Base-by-base conservation (phyloP, 495 filamentous ascomycete genomes). In the Penicillium samsonianum region DNA sequence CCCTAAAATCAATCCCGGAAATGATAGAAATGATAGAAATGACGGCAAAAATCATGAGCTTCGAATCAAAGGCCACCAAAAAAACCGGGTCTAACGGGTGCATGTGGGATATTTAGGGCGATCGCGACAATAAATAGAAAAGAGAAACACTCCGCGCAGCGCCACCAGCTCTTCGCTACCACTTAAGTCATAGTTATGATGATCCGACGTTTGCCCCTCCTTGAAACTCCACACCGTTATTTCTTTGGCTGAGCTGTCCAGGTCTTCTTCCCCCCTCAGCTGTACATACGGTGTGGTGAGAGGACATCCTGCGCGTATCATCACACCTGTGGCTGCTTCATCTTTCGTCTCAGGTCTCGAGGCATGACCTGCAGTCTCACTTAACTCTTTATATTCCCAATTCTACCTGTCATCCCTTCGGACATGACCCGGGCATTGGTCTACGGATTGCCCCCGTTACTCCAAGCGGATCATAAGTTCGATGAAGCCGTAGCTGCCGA, bases 141-240 rank as follows among this genome's bases (percentile, higher is more conserved):
- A 55, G 45, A 42, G 33, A 51, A 35, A 40, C n/a, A 26, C 28
- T 57, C 42, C 55, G 38, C 30, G 37, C 53, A 45, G 17, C 48
- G 31, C 58, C 53, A 55, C 50, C 50, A 55, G 46, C 55, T 55
- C 53, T 31, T 53, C 48, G 49, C 53, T 59, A 50, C 65, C 65
- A 62, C 59, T 65, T 67, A 52, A 25, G 65, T 67, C 62, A 63
- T 62, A 58, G 59, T 67, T 14, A 25, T 19, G 65, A 63, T 65
- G 65, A 67, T 67, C 65, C 57, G 58, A 65, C 65, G 57, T 50
- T 65, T 49, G 50, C 41, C 55, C 52, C 55, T 45, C 55, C 50
- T 30, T 45, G 37, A 31, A 25, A 47, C 61, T 55, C 46, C 56
- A 53, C 50, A 35, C 46, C 46, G 46, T 49, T 49, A 35, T 20